Base-by-base conservation (phyloP, 2,329 filamentous ascomycete genomes). In the Exophiala xenobiotica region DNA sequence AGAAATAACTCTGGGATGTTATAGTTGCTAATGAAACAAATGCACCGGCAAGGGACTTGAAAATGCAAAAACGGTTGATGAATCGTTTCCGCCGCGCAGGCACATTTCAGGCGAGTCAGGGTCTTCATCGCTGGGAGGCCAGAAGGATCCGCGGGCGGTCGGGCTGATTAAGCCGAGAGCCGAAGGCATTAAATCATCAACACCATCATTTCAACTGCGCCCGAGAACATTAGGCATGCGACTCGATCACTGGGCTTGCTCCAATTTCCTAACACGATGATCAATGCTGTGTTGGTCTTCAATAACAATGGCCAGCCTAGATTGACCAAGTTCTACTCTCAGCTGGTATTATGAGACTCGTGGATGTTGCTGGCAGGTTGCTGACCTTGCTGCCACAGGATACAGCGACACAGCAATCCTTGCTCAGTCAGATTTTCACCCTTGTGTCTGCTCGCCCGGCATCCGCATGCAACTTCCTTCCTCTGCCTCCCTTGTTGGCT, bases 221-320 rank as follows among this genome's bases (percentile, higher is more conserved):
- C n/a, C n/a, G n/a, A n/a, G n/a, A n/a, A n/a, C n/a, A n/a, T n/a
- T n/a, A n/a, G n/a, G n/a, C n/a, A n/a, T n/a, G n/a, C n/a, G n/a
- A n/a, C n/a, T n/a, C n/a, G n/a, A 33, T 14, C 29, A 33, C 9
- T 14, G 9, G 29, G 11, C 12, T 9, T 12, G 6, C 29, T 14
- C 16, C 5, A 11, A 33, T 4, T 8, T 14, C 29, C 16, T 9
- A 14, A 12, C 51, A 67, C 59, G 62, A 99, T 99, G 93, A 97
- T 99, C 72, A 99, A 96, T 78, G 93, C 95, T 24, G 92, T 99
- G 56, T 79, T 99, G 61, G 92, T 99, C 69, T 99, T 99, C 78
- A 99, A 99, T 68, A 96, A 96, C 76, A 90, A 92, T 64, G 93
- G 93, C 59, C 92, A 99, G 73, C 92, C 93, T 29, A 87, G 93